Evolutionary conservation across 192 early-diverging fungal species (phyloP).

Genomic region (Coemansia reversa): DNA sequence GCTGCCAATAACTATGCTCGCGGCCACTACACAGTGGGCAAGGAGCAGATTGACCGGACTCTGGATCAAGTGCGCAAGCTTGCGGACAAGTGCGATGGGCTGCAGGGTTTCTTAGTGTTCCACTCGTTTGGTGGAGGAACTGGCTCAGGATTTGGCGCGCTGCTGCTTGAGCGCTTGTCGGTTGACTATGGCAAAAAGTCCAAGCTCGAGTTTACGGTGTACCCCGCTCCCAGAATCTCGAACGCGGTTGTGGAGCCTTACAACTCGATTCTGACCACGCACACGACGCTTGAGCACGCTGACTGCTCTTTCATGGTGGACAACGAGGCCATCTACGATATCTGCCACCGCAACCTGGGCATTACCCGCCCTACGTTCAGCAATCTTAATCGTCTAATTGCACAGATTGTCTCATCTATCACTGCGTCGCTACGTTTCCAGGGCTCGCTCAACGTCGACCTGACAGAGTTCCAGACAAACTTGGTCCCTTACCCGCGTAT

Average conservation of each 20-base stretch:
- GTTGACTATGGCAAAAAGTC: slow-evolving; percentile 99
- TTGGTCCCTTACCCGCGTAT: slow-evolving; percentile 99
- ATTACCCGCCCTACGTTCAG: slow-evolving; percentile 96
- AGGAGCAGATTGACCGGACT: slow-evolving; percentile 96
- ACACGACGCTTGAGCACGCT: slow-evolving; percentile 98
- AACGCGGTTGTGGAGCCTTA: slow-evolving; percentile 98
- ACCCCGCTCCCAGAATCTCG: slow-evolving; percentile 96
- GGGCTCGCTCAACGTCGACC: slow-evolving; percentile 97
- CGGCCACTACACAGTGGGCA: slow-evolving; percentile 99
- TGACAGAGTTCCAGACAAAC: slow-evolving; percentile 99
- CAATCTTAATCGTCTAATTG: slow-evolving; percentile 97
- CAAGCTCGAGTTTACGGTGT: slow-evolving; percentile 99
- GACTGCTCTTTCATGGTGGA: slow-evolving; percentile 99
- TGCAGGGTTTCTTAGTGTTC: slow-evolving; percentile 99
- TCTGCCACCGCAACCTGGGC: slow-evolving; percentile 97
- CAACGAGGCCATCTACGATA: slow-evolving; percentile 99
- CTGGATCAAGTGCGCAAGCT: slow-evolving; percentile 97
- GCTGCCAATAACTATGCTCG: slow-evolving; percentile 99
- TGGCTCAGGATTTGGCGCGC: slow-evolving; percentile 97
- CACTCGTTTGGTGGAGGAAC: slow-evolving; percentile 99
- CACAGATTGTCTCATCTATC: slow-evolving; percentile 99
- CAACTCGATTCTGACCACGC: slow-evolving; percentile 99
- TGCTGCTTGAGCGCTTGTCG: slow-evolving; percentile 96
- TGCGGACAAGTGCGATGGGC: slow-evolving; percentile 96
- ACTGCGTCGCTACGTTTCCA: slow-evolving; percentile 98